These are phyloP conservation scores for Sphenostylis stenocarpa DNA, from an alignment of 306 rosid species.

Conservation along the genomic window DNA sequence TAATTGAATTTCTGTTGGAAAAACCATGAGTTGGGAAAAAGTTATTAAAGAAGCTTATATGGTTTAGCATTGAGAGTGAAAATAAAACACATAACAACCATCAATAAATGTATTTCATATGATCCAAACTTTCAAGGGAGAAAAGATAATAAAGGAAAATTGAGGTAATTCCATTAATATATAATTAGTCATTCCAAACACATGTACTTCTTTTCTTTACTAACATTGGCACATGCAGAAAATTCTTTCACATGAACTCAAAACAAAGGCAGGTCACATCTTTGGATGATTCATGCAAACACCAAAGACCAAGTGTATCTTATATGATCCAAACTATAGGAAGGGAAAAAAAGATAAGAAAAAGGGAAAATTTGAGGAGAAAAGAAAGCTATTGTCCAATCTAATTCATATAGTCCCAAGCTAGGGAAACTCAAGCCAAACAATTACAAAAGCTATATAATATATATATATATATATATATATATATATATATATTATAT, in stretches of 20 bases:
- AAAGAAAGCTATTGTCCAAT: background rate
- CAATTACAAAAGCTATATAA: background rate
- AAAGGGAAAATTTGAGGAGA: background rate
- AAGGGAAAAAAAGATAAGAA: background rate
- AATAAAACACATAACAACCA: background rate
- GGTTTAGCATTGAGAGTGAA: background rate
- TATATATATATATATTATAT: background rate
- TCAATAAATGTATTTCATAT: background rate
- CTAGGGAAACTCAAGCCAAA: constrained; percentile 5
- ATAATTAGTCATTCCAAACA: background rate
- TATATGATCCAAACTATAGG: constrained; percentile 12
- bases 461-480: background rate
- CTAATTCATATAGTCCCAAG: background rate
- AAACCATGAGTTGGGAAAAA: background rate
- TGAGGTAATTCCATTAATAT: background rate
- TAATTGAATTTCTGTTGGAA: background rate
- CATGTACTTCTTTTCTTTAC: background rate
- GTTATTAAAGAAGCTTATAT: background rate
- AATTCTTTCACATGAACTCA: constrained; percentile 7
- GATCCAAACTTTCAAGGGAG: background rate
- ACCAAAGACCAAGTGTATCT: background rate
- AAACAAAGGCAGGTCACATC: background rate
- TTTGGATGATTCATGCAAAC: constrained; percentile 12
- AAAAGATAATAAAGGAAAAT: background rate
- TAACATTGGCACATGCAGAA: background rate